Conservation (phyloP, 2,329 filamentous ascomycete species). For the Penicillium sp. region DNA sequence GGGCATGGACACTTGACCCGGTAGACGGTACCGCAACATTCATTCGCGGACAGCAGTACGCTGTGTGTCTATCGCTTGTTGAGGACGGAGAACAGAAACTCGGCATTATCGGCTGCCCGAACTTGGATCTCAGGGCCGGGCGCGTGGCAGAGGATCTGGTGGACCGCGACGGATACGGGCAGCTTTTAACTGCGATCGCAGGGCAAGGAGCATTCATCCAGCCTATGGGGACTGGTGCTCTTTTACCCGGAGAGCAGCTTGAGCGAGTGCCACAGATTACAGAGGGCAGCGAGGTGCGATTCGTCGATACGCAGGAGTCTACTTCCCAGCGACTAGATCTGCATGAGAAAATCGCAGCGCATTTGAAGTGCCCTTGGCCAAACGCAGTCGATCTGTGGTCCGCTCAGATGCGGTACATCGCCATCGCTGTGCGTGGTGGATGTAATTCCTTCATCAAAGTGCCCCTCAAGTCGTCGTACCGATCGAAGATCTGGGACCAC, state of each 20-base stretch:
- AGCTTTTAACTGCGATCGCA: slow-evolving; percentile 51
- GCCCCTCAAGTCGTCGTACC: slow-evolving; percentile 44
- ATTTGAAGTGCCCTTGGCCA: slow-evolving; percentile 48
- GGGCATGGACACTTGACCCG: slow-evolving; percentile 64
- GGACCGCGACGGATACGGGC: slow-evolving; percentile 48
- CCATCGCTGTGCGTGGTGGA: slow-evolving; percentile 49
- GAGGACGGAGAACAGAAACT: slow-evolving; percentile 58
- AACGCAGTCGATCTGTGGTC: slow-evolving; percentile 52
- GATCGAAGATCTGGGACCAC: slow-evolving; percentile 57
- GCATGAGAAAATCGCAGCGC: slow-evolving; percentile 39
- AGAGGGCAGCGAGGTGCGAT: slow-evolving; percentile 38
- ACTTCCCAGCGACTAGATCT: slow-evolving; percentile 40
- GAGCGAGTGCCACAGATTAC: slow-evolving; percentile 26
- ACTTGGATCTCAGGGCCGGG: slow-evolving; percentile 49
- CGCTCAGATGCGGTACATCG: slow-evolving; percentile 55
- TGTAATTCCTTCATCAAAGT: slow-evolving; percentile 53
- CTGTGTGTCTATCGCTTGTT: slow-evolving; percentile 59
- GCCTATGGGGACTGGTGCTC: slow-evolving; percentile 34
- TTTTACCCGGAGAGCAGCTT: slow-evolving; percentile 36
- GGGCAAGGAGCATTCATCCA: slow-evolving; percentile 46
- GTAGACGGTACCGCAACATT: slow-evolving; percentile 66
- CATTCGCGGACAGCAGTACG: slow-evolving; percentile 62
- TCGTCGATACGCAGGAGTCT: slow-evolving; percentile 46
- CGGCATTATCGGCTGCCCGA: slow-evolving; percentile 63
- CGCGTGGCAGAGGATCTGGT: slow-evolving; percentile 40